These are phyloP conservation scores for Dactylellina drechsleri DNA, from an alignment of 2,329 filamentous ascomycete species.

Conservation along the genomic window DNA sequence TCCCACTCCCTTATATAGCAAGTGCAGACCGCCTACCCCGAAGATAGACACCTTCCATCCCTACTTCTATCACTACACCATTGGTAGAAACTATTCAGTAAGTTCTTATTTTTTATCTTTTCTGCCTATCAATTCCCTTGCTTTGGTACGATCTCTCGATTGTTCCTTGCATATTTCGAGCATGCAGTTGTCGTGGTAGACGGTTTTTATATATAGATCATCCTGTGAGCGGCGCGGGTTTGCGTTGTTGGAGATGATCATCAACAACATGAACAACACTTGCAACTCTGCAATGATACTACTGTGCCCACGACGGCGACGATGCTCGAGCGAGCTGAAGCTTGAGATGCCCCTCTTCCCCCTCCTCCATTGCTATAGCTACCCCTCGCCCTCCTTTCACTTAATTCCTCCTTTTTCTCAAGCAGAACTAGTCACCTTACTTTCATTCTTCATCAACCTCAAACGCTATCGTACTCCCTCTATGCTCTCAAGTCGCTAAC, in stretches of 20 bases:
- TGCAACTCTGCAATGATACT: no score
- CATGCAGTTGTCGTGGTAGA: no score
- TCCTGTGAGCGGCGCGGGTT: no score
- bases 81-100: constrained; percentile 24
- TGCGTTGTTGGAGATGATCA: no score
- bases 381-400: constrained; percentile 9
- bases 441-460: not conserved
- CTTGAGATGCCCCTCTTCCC: not conserved
- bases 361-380: not conserved
- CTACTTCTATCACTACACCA: constrained; percentile 5
- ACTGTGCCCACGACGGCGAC: no score
- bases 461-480: no score
- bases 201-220: no score
- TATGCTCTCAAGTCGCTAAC: constrained; percentile 23
- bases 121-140: not conserved
- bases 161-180: not conserved
- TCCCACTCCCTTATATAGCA: constrained; percentile 38
- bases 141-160: not conserved
- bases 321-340: not conserved
- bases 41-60: constrained; percentile 22
- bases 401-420: constrained; percentile 5
- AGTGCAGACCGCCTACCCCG: constrained; percentile 17
- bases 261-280: no score
- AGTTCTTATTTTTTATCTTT: constrained; percentile 1
- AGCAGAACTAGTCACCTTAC: not conserved